Base-by-base conservation (phyloP, 1,284 basidiomycete genomes). In the Leccinum cinnamomeum region DNA sequence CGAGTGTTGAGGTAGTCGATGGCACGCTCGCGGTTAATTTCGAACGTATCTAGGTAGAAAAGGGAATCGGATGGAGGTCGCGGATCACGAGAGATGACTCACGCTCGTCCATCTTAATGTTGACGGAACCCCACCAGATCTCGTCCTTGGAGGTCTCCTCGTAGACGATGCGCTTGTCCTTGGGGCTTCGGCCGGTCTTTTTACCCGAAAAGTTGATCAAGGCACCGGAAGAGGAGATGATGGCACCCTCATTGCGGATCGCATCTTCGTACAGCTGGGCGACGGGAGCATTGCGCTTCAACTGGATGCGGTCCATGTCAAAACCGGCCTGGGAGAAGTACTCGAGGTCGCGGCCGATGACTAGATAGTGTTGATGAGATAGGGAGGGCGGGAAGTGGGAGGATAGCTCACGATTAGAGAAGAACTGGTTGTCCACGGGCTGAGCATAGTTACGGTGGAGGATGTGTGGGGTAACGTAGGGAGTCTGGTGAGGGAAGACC, bases 201-300 rank as follows among this genome's bases (percentile, higher is more conserved):
- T 98, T 99, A 54, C 97, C 97, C 16, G 95, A 98, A 76, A 98
- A 99, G 87, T 99, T 99, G 88, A 99, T 99, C 70, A 99, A 83
- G 23, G 97, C 96, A 67, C 97, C 97, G 18, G 89, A 94, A 44
- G 92, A 90, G 58, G 97, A 97, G 81, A 99, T 94, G 81, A 98
- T 92, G 71, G 97, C 97, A 67, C 97, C 96, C 77, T 99, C 97
- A 78, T 98, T 97, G 70, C 92, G 89, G 81, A 98, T 91, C 72
- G 97, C 97, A 73, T 99, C 97, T 77, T 99, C 97, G 81, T 99
- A 99, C 55, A 99, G 89, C 75, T 92, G 87, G 5, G 97, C 95
- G 60, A 95, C 91, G 46, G 97, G 88, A 7, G 96, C 96, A 73
- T 99, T 99, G 77, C 97, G 94, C 85, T 97, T 92, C 71, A 92